Percentiles rank a stretch among this genome's conserved stretches.
These are phyloP conservation scores for Colletotrichum spinosum DNA, from an alignment of 2,329 filamentous ascomycete genomes.

Conservation along the genomic window DNA sequence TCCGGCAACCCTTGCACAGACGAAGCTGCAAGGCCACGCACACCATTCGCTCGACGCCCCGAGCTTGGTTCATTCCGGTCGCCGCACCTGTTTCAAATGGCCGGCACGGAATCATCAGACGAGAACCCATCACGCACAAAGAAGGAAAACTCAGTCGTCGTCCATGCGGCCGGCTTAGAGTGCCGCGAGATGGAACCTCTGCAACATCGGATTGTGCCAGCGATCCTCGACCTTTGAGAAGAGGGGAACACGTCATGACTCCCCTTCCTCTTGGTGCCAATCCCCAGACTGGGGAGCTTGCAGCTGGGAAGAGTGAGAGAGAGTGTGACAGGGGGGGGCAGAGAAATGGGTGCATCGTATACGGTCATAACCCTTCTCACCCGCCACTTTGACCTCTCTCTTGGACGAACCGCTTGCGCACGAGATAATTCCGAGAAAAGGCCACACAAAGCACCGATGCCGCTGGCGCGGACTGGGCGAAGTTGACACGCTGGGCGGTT, in stretches of 20 bases:
- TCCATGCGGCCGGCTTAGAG: conserved; percentile 28
- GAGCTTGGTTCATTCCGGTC: conserved; percentile 25
- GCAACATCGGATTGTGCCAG: conserved; percentile 25
- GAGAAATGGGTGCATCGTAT: neutral
- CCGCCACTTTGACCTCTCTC: neutral
- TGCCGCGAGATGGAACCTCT: conserved; percentile 24
- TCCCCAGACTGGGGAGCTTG: no score
- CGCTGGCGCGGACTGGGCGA: conserved; percentile 8
- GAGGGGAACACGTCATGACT: conserved; percentile 29
- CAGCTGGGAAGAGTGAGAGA: neutral
- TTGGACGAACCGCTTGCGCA: neutral
- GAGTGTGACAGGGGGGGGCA: conserved; percentile 1
- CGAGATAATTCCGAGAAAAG: neutral
- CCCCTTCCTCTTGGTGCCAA: no score
- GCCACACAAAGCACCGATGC: conserved; percentile 11
- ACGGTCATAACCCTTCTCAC: conserved; percentile 31
- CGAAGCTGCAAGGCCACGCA: neutral
- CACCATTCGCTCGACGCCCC: conserved; percentile 1
- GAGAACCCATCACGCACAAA: conserved; percentile 27
- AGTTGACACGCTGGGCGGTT: conserved; percentile 5
- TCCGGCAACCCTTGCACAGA: no score
- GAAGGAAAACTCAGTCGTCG: conserved; percentile 14
- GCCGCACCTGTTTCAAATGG: conserved; percentile 26
- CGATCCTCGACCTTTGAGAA: conserved; percentile 8
- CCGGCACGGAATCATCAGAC: conserved; percentile 23